Evolutionary conservation across 345 rosid species (phyloP), one percentile per base, ranked within the genome.

Genomic region (Pistacia integerrima): DNA sequence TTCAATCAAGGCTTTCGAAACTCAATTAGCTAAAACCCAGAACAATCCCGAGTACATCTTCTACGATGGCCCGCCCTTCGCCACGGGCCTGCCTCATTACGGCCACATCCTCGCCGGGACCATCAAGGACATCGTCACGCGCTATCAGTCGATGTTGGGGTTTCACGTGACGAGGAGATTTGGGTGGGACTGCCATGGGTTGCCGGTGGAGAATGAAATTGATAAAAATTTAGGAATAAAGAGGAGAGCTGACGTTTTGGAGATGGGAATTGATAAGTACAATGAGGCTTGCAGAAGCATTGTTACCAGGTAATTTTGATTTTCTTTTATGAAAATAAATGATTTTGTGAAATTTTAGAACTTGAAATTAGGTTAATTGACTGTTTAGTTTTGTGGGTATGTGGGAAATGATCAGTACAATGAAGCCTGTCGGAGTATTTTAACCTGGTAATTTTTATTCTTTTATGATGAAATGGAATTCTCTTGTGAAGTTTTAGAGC

Each of bases 111-210:
- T 96, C 16, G 95, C 98, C 64, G 99, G 99, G 1, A 96, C 99
- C 41, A 96, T 96, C 71, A 96, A 96, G 86, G 99, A 96, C 70
- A 80, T 92, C 56, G 98, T 96, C 46, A 96, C 98, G 0, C 89
- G 99, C 12, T 93, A 89, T 77, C 97, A 96, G 87, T 61, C 99
- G 68, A 91, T 92, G 95, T 82, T 84, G 4, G 98, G 98, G 3
- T 91, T 89, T 82, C 99, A 96, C 66, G 99, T 96, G 46, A 92
- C 97, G 4, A 94, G 99, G 18, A 86, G 99, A 3, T 96, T 96
- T 70, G 99, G 99, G 2, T 96, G 99, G 99, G 99, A 96, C 58
- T 96, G 99, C 80, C 99, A 96, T 64, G 99, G 99, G 17, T 76
- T 96, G 20, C 99, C 99, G 0, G 97, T 96, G 0, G 99, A 96